Evolutionary conservation across 140 eudicot species (phyloP).

Genomic region (Ambrosia hybrid): DNA sequence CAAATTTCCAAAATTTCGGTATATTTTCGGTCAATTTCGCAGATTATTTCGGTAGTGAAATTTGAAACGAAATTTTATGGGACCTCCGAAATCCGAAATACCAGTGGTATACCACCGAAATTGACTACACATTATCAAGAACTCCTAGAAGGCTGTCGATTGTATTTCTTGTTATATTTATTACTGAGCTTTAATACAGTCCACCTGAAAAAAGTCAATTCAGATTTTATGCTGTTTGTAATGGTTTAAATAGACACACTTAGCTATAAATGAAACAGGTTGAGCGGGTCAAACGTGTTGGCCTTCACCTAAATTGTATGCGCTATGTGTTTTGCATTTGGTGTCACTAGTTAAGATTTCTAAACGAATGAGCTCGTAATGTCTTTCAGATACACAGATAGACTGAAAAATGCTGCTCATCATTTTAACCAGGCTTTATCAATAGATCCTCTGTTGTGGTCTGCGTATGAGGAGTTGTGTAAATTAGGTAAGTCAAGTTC

Average conservation of each 20-base stretch:
- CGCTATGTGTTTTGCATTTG: conserved; percentile 6
- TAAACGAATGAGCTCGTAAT: conserved; percentile 1
- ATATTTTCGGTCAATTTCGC: too few relatives aligned
- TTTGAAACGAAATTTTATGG: too few relatives aligned
- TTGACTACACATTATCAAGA: too few relatives aligned
- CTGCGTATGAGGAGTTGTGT: conserved; percentile 96
- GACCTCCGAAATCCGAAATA: too few relatives aligned
- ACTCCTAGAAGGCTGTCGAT: not conserved
- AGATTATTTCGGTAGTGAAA: too few relatives aligned
- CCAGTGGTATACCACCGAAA: too few relatives aligned
- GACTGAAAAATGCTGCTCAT: conserved; percentile 68
- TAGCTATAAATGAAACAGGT: conserved; percentile 5
- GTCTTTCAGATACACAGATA: conserved; percentile 85
- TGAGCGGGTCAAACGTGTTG: conserved; percentile 5
- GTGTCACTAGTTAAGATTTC: not conserved
- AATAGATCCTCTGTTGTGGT: conserved; percentile 88
- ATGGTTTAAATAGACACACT: not conserved
- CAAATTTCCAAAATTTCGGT: too few relatives aligned
- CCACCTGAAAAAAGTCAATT: not conserved
- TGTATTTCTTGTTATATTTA: not conserved
- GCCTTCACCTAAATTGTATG: conserved; percentile 4
- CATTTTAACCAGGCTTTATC: conserved; percentile 94
- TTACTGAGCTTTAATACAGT: not conserved
- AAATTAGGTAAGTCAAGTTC: conserved; percentile 54
- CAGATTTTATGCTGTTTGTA: not conserved